Evolutionary conservation across 2,329 filamentous ascomycete genomes (phyloP), one percentile per base, ranked within the genome.

Genomic region (Calonectria hongkongensis): DNA sequence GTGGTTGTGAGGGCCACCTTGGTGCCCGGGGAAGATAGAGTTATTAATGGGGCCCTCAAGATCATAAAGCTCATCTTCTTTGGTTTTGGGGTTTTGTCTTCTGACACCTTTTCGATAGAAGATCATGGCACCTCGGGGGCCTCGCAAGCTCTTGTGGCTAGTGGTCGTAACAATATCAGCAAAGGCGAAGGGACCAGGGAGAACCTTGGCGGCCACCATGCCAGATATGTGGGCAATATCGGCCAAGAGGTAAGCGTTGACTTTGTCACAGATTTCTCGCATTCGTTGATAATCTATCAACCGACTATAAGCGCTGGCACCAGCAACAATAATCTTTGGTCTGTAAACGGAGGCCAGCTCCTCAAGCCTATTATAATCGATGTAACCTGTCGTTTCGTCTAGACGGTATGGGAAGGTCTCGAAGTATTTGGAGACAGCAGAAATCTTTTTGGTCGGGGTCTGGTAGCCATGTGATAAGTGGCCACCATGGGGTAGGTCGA

Each of bases 161-260:
- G 97, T 99, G 27, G 97, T 99, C 60, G 97, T 99, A 76, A 99
- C 97, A 72, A 99, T 93, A 84, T 99, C 97, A 76, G 95, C 94
- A 84, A 94, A 93, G 76, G 91, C 90, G 86, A 98, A 99, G 64
- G 97, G 97, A 73, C 94, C 94, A 51, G 95, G 95, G 77, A 98
- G 92, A 68, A 98, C 96, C 81, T 95, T 95, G 79, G 95, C 96
- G 51, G 97, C 96, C 65, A 99, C 92, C 75, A 99, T 88, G 77
- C 97, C 97, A 12, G 96, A 98, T 78, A 99, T 97, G 83, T 99
- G 97, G 66, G 97, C 97, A 92, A 99, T 98, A 82, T 99, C 97
- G 79, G 95, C 95, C 74, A 99, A 88, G 71, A 99, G 90, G 86
- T 98, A 99, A 81, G 95, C 95, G 80, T 95, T 95, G 70, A 95